phyloP scores from a whole-genome alignment of 148 eudicot genomes.

The Rhododendron vialii region DNA sequence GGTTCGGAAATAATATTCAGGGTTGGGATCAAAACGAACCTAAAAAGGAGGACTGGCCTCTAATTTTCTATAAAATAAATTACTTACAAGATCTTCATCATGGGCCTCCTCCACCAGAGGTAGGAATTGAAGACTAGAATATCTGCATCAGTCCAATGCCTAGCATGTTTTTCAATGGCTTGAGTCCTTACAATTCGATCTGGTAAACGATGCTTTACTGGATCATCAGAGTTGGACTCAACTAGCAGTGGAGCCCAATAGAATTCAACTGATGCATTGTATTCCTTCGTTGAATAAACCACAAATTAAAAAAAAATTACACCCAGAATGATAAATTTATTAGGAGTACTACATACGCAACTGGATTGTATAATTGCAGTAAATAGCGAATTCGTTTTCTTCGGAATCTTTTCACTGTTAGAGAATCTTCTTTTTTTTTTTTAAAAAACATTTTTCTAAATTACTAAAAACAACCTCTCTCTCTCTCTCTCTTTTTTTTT shows the following conservation, averaged over 20 bases:
- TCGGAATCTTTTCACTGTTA: too few species aligned
- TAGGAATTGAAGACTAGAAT: constrained; percentile 12
- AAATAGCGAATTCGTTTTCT: too few species aligned
- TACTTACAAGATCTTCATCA: background rate
- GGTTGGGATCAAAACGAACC: too few species aligned
- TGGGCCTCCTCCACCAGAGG: constrained; percentile 1
- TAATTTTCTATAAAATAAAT: too few species aligned
- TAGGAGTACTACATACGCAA: too few species aligned
- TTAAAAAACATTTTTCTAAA: too few species aligned
- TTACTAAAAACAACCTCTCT: too few species aligned
- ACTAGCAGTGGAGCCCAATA: constrained; percentile 24
- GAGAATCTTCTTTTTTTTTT: too few species aligned
- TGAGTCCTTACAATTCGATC: constrained; percentile 14
- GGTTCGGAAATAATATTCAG: too few species aligned
- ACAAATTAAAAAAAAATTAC: background rate
- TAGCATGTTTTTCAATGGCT: constrained; percentile 20
- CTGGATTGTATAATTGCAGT: too few species aligned
- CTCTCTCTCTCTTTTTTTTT: too few species aligned
- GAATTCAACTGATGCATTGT: constrained; percentile 22
- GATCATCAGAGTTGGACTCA: constrained; percentile 21
- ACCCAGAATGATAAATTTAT: background rate
- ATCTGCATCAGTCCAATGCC: constrained; percentile 19
- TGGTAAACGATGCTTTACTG: background rate
- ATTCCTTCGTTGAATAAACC: constrained; percentile 8
- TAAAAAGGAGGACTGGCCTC: too few species aligned